Base-by-base conservation (phyloP, 768 basidiomycete species). In the Grammothele lineata region DNA sequence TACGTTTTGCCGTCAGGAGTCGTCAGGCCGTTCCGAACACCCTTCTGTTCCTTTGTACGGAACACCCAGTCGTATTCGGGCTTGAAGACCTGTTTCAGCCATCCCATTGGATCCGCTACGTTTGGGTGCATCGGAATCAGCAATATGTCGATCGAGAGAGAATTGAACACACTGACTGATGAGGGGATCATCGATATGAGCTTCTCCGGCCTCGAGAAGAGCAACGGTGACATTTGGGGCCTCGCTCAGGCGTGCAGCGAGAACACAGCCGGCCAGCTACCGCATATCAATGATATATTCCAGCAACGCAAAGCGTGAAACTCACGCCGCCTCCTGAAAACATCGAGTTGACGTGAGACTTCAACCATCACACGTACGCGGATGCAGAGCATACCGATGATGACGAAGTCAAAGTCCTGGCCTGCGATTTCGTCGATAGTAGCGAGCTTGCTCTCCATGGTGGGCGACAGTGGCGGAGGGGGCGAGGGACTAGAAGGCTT, bases 161-260 rank as follows among this genome's bases (percentile, higher is more conserved):
- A 24, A 44, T 1, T 15, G 12, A 1, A 35, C 21, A 40, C 27
- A 35, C 47, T 3, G 25, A 51, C 53, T 19, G 32, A 50, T 27
- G 11, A 34, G 30, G 9, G 38, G 39, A 22, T 50, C 49, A 5
- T 45, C 42, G 36, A 50, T 38, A 36, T 52, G 34, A 4, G 50
- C 55, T 5, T 44, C 36, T 2, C 66, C 66, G 0, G 66, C 62
- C 45, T 68, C 67, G 37, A 68, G 57, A 8, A 72, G 63, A 33
- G 67, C 56, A 5, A 74, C 70, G 14, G 62, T 56, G 43, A 62
- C 60, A 21, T 56, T 43, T 1, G 60, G 47, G 48, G 72, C 65
- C 44, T 70, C 67, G 8, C 60, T 54, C 34, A 76, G 57, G 17
- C 73, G 56, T 5, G 60, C 59, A 9, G 72, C 72, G 18, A 74